Percentiles rank a stretch among this genome's conserved stretches.
These are phyloP conservation scores for Metschnikowia colocasiae DNA, from an alignment of 805 yeast genomes.

Conservation along the genomic window DNA sequence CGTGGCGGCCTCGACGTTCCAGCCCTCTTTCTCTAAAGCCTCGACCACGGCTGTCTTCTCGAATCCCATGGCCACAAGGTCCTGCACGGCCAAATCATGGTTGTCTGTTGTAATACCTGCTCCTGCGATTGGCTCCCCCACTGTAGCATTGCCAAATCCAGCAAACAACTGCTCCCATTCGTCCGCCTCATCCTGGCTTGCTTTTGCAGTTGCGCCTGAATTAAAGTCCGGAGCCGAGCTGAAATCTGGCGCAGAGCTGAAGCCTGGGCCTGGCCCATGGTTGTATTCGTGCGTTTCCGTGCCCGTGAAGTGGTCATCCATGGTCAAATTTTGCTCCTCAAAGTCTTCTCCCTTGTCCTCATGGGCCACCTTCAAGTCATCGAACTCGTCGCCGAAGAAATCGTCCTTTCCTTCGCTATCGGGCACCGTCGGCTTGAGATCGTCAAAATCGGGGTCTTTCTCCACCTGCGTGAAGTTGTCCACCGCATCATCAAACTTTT, in stretches of 20 bases:
- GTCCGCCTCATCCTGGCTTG: slow-evolving; percentile 42
- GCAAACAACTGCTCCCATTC: slow-evolving; percentile 96
- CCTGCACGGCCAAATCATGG: slow-evolving; percentile 63
- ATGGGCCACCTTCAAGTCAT: slow-evolving; percentile 35
- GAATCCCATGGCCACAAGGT: slow-evolving; percentile 89
- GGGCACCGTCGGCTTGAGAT: slow-evolving; percentile 32
- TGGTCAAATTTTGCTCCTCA: slow-evolving; percentile 20
- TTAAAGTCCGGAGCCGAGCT: not conserved
- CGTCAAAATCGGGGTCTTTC: slow-evolving; percentile 34
- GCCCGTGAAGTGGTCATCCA: slow-evolving; percentile 43
- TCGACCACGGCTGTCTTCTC: slow-evolving; percentile 56
- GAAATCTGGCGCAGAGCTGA: not conserved
- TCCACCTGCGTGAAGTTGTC: slow-evolving; percentile 21
- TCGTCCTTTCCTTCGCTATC: slow-evolving; percentile 18
- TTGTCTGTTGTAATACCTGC: slow-evolving; percentile 3
- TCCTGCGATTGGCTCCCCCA: not conserved
- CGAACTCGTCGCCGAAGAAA: slow-evolving; percentile 38
- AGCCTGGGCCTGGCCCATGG: slow-evolving; percentile 6
- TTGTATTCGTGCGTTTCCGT: slow-evolving; percentile 20
- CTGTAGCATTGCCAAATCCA: slow-evolving; percentile 62
- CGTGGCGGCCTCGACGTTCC: slow-evolving; percentile 85
- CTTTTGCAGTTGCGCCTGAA: not conserved
- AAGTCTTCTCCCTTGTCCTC: slow-evolving; percentile 27
- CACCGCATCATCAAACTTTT: slow-evolving; percentile 36
- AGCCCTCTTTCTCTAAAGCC: slow-evolving; percentile 65